These are phyloP conservation scores for Sclerotinia spermophila DNA, from an alignment of 2,329 filamentous ascomycete genomes.

Conservation along the genomic window DNA sequence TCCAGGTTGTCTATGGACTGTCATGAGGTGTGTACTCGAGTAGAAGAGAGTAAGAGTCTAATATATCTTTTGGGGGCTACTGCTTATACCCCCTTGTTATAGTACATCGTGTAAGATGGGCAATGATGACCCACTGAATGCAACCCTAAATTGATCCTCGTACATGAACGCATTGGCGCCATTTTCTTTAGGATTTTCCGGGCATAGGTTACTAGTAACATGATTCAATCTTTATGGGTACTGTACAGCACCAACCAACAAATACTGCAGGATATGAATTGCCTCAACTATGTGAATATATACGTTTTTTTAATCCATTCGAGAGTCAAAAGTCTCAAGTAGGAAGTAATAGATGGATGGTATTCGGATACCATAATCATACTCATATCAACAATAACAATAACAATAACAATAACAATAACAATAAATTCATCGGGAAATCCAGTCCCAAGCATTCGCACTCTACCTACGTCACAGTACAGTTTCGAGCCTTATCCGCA, in stretches of 20 bases:
- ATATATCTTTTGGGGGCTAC: background rate
- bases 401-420: too few species aligned
- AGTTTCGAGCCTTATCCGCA: conserved; percentile 1
- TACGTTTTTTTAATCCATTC: background rate
- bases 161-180: background rate
- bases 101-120: background rate
- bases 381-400: background rate
- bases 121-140: background rate
- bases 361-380: background rate
- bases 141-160: conserved; percentile 4
- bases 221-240: background rate
- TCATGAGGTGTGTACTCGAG: background rate
- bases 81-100: background rate
- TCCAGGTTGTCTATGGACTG: background rate
- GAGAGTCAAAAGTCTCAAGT: background rate
- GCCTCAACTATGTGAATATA: background rate
- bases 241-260: background rate
- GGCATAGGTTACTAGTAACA: background rate
- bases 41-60: background rate
- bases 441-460: background rate
- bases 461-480: conserved; percentile 1
- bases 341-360: background rate
- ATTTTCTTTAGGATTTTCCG: background rate
- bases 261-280: background rate
- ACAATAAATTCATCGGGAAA: background rate